phyloP scores from a whole-genome alignment of 129 eudicot genomes.

The Deinandra increscens region DNA sequence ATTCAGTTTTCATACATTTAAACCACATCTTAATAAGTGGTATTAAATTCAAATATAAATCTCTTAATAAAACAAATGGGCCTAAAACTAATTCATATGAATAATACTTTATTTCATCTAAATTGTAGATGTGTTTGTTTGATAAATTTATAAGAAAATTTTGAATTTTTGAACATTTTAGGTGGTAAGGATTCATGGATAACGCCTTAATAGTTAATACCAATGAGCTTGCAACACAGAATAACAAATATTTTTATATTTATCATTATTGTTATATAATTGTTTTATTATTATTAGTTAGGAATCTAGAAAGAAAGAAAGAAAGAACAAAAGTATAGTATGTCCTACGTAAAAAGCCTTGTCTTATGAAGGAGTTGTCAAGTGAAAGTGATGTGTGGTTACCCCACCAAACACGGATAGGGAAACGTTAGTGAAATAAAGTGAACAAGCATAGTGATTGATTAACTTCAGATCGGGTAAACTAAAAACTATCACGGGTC shows the following conservation, averaged over 20 bases:
- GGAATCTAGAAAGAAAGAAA: no score
- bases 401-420: not conserved
- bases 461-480: no score
- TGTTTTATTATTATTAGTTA: not conserved
- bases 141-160: no score
- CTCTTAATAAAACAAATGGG: no score
- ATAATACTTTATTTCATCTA: no score
- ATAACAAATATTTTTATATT: not conserved
- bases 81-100: no score
- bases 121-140: no score
- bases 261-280: not conserved
- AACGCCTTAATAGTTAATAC: not conserved
- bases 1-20: no score
- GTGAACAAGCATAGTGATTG: not conserved
- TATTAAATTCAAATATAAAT: no score
- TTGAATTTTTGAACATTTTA: not conserved
- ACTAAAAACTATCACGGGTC: no score
- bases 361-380: not conserved
- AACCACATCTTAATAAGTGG: no score
- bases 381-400: constrained; percentile 6
- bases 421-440: not conserved
- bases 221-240: not conserved
- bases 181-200: constrained; percentile 3
- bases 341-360: not conserved
- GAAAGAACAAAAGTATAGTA: not conserved